Conservation (phyloP, 2,329 filamentous ascomycete genomes). For the Penicillium sp. region DNA sequence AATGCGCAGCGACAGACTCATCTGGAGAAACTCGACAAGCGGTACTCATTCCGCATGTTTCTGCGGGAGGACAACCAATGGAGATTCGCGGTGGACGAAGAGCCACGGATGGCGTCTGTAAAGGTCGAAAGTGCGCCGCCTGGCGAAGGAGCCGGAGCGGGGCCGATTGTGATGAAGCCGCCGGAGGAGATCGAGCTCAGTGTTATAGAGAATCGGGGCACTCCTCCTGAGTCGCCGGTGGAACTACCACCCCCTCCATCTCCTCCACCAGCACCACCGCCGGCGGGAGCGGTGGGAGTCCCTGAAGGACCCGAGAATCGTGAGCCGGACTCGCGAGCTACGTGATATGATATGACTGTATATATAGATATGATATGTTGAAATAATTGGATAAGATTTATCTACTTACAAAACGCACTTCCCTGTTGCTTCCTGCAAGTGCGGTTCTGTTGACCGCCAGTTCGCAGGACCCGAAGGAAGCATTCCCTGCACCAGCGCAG, state of each 20-base stretch:
- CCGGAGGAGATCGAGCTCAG: conserved; percentile 24
- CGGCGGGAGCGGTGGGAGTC: not conserved
- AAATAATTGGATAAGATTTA: conserved; percentile 7
- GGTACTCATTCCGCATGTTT: conserved; percentile 40
- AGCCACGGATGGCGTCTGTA: conserved; percentile 20
- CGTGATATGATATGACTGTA: conserved; percentile 20
- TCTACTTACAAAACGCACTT: not conserved
- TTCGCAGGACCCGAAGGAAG: conserved; percentile 1
- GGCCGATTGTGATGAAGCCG: conserved; percentile 13
- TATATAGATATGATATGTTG: conserved; percentile 14
- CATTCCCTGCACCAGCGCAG: not conserved
- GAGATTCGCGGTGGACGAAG: conserved; percentile 41
- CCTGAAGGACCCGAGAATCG: conserved; percentile 1
- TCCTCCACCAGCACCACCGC: not conserved
- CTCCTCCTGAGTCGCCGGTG: not conserved
- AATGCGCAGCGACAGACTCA: conserved; percentile 33
- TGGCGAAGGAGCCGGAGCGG: not conserved
- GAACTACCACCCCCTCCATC: not conserved
- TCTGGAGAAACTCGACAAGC: conserved; percentile 33
- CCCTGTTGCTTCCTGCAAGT: not conserved
- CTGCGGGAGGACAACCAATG: conserved; percentile 33
- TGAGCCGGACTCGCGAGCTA: conserved; percentile 23
- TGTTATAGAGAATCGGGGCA: conserved; percentile 13
- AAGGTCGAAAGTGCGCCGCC: conserved; percentile 3
- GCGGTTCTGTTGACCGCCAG: not conserved